Evolutionary conservation across 1,284 basidiomycete species (phyloP), one percentile per base, ranked within the genome.

Genomic region (Irpex sp.): DNA sequence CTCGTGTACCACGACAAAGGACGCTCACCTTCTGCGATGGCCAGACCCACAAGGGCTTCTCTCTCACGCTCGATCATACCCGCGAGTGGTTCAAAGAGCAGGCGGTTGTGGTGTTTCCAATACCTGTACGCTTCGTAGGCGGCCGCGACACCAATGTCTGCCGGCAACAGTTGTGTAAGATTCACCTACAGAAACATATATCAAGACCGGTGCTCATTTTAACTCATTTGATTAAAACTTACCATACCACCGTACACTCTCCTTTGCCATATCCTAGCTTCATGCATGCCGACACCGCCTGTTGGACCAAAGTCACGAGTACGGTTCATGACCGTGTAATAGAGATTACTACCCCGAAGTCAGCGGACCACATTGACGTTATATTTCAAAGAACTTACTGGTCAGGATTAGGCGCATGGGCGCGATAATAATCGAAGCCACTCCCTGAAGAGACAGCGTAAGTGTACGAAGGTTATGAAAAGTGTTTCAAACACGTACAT

Each of bases 71-170:
- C 83, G 56, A 74, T 70, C 62, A 87, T 82, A 3, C 79, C 81
- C 61, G 79, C 79, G 13, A 86, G 69, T 21, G 83, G 83, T 62
- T 83, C 81, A 65, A 84, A 81, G 46, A 87, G 76, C 1, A 75
- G 75, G 53, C 74, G 78, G 61, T 84, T 82, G 66, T 83, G 79
- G 62, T 71, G 65, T 54, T 83, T 83, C 84, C 85, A 88, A 53
- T 78, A 79, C n/a, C 85, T 79, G 72, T 86, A 86, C 0, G 84
- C 85, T 69, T 88, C 85, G 69, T 88, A 89, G 0, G 86, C 87
- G n/a, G 87, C 86, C 2, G 87, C 87, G 67, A 87, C 81, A 0
- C 87, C 87, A 35, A 89, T 78, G 63, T 88, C 84, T 19, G 72
- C 67, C 1, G 86, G 83, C 5, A 76, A 70, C 72, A 86, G 76